Percentiles rank a stretch among this genome's conserved stretches.
Conservation (phyloP, 2,329 filamentous ascomycete species). For the Hypoxylon rubiginosum region DNA sequence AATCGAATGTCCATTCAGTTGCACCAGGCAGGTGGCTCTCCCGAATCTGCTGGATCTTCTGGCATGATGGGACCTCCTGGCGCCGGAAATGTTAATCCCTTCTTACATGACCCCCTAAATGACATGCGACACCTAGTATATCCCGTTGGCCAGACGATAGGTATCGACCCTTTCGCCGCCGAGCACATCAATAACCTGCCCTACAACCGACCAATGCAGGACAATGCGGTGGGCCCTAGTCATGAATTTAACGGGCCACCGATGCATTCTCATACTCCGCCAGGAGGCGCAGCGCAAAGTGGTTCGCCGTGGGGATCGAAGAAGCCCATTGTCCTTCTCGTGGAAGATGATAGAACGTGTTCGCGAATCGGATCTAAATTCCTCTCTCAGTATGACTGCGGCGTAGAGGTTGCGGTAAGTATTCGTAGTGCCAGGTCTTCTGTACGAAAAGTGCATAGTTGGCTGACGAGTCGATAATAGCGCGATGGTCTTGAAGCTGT, state of each 20-base stretch:
- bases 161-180: constrained; percentile 94
- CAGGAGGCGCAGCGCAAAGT: constrained; percentile 46
- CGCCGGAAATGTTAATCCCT: constrained; percentile 55
- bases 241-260: constrained; percentile 54
- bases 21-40: constrained; percentile 65
- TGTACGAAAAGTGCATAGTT: neutral
- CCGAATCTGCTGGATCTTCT: constrained; percentile 64
- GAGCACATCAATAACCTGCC: constrained; percentile 96
- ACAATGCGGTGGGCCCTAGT: constrained; percentile 58
- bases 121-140: constrained; percentile 81
- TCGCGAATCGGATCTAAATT: constrained; percentile 78
- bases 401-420: constrained; percentile 76
- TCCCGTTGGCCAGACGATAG: constrained; percentile 89
- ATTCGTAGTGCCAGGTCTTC: constrained; percentile 8
- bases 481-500: constrained; percentile 92
- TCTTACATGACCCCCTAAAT: constrained; percentile 67
- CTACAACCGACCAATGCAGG: constrained; percentile 79
- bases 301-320: constrained; percentile 69
- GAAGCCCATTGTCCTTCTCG: constrained; percentile 86
- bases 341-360: constrained; percentile 83
- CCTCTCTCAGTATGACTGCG: constrained; percentile 73
- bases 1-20: constrained; percentile 67
- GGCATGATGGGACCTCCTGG: constrained; percentile 70
- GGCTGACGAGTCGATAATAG: constrained; percentile 59
- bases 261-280: constrained; percentile 53